Evolutionary conservation across 148 eudicot genomes (phyloP).

Genomic region (Persicaria maculosa): DNA sequence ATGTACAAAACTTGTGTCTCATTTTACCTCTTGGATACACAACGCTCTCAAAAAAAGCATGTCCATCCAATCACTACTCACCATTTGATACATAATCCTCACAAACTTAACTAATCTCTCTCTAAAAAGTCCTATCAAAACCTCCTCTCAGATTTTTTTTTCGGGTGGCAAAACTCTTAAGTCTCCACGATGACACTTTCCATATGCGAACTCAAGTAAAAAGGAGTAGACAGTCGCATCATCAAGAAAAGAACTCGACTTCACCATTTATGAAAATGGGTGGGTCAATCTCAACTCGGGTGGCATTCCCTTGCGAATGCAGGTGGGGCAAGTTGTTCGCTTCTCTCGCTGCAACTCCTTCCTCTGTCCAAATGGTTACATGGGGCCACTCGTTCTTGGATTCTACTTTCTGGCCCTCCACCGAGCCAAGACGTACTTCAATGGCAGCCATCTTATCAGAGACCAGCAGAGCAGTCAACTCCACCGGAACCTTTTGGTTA

Average conservation of each 20-base stretch:
- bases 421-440: conserved; percentile 64
- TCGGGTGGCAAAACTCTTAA: no score
- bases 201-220: no score
- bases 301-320: conserved; percentile 56
- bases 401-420: conserved; percentile 56
- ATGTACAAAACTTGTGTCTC: no score
- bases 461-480: conserved; percentile 54
- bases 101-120: no score
- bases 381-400: conserved; percentile 88
- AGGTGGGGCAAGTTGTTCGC: conserved; percentile 62
- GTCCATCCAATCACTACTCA: no score
- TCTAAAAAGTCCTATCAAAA: no score
- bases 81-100: no score
- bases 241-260: conserved; percentile 43
- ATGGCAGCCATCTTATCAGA: conserved; percentile 72
- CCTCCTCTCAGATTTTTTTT: no score
- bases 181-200: no score
- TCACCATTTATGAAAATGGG: conserved; percentile 48
- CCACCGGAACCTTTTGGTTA: conserved; percentile 51
- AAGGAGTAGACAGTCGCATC: no score
- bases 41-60: no score
- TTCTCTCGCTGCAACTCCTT: conserved; percentile 64
- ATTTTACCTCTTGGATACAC: no score
- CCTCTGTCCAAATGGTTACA: conserved; percentile 73
- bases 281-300: conserved; percentile 60